phyloP scores from a whole-genome alignment of 2,329 filamentous ascomycete genomes.

The Pestalotiopsis sp. region DNA sequence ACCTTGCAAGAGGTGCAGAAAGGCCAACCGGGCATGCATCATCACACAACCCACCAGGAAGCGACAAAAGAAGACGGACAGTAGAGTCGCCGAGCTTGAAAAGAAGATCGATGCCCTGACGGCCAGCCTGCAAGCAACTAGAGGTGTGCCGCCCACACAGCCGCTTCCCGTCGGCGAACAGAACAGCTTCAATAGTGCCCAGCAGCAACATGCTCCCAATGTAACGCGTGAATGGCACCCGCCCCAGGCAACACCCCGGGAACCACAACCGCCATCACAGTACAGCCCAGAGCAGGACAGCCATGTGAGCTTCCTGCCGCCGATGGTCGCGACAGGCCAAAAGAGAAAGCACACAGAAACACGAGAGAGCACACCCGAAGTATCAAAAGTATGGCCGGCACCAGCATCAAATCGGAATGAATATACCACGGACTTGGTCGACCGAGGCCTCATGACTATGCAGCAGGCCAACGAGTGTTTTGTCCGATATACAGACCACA shows the following conservation, averaged over 20 bases:
- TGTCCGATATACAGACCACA: conserved; percentile 59
- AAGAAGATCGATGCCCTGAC: conserved; percentile 91
- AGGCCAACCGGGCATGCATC: conserved; percentile 76
- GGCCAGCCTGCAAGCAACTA: conserved; percentile 69
- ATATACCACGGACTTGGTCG: conserved; percentile 51
- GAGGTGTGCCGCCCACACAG: conserved; percentile 25
- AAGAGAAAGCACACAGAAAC: conserved; percentile 43
- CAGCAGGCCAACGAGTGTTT: conserved; percentile 60
- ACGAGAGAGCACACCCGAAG: conserved; percentile 21
- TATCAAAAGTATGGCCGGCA: conserved; percentile 10
- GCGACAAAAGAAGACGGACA: conserved; percentile 90
- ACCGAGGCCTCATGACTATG: conserved; percentile 61
- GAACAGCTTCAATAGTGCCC: neutral
- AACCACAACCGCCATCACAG: conserved; percentile 19
- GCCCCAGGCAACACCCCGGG: conserved; percentile 21
- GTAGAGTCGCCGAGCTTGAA: conserved; percentile 85
- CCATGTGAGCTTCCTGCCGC: conserved; percentile 17
- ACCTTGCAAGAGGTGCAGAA: conserved; percentile 76
- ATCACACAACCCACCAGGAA: conserved; percentile 77
- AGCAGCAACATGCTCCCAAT: conserved; percentile 8
- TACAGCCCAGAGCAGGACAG: conserved; percentile 20
- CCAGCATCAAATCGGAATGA: neutral
- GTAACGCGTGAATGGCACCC: conserved; percentile 25
- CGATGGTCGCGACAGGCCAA: conserved; percentile 34
- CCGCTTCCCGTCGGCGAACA: conserved; percentile 3